Evolutionary conservation across 371 early-diverging fungal species (phyloP).

Genomic region (Mortierella sp.): DNA sequence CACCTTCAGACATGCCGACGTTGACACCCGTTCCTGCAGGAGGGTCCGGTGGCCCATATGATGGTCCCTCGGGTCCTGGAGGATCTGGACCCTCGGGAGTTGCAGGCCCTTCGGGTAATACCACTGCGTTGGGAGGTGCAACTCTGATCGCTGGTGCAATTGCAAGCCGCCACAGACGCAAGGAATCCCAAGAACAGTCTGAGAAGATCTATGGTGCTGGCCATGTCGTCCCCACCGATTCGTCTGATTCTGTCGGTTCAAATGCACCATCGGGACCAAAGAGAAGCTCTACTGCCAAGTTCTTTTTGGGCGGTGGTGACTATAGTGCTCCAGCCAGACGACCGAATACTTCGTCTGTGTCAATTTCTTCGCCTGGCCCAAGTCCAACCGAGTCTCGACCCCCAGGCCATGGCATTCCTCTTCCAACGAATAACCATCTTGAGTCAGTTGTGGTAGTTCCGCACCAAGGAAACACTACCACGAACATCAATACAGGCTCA

Average conservation of each 20-base stretch:
- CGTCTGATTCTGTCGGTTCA: background rate
- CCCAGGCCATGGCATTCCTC: background rate
- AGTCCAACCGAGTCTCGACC: background rate
- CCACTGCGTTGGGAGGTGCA: slow-evolving; percentile 7
- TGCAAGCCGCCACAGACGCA: slow-evolving; percentile 18
- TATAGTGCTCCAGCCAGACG: slow-evolving; percentile 21
- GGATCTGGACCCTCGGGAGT: background rate
- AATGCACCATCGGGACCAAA: slow-evolving; percentile 8
- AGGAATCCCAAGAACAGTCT: slow-evolving; percentile 13
- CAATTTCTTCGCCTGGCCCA: too few species aligned
- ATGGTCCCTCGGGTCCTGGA: background rate
- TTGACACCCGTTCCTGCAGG: slow-evolving; percentile 11
- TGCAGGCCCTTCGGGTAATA: slow-evolving; percentile 4
- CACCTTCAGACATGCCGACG: slow-evolving; percentile 11
- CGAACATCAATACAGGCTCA: too few species aligned
- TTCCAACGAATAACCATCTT: background rate
- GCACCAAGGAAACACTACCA: too few species aligned
- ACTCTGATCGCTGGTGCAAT: slow-evolving; percentile 12
- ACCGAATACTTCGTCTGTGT: background rate
- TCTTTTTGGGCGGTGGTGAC: slow-evolving; percentile 40
- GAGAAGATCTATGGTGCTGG: slow-evolving; percentile 9
- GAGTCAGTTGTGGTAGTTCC: slow-evolving; percentile 2
- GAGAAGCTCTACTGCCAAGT: slow-evolving; percentile 28
- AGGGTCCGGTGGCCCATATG: slow-evolving; percentile 6
- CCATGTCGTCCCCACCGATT: slow-evolving; percentile 4